A percentile compares a stretch with the other conserved stretches of the same genome.
Conservation (phyloP, 2,329 filamentous ascomycete species). For the Sclerotinia borealis region DNA sequence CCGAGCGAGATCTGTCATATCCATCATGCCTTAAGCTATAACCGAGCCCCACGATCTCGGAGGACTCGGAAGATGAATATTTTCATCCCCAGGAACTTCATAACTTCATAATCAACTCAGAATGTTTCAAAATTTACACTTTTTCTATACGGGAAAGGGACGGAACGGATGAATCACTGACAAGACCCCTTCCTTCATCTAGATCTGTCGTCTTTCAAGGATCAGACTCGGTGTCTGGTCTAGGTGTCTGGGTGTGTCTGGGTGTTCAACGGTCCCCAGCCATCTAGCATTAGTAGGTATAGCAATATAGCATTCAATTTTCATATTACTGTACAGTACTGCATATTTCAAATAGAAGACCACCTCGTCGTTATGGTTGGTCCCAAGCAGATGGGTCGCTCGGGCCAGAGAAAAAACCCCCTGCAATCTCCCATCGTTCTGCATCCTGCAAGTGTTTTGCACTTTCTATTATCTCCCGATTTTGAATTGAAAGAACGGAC, state of each 20-base stretch:
- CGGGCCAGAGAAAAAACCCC: neutral
- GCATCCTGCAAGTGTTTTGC: conserved; percentile 11
- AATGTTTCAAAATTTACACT: neutral
- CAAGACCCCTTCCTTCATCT: neutral
- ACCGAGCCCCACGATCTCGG: neutral
- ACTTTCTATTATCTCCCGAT: too few relatives aligned
- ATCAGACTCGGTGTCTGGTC: too few relatives aligned
- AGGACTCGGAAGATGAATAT: neutral
- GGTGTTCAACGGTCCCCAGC: neutral
- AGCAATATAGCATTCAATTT: too few relatives aligned
- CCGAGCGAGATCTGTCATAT: neutral
- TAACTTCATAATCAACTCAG: neutral
- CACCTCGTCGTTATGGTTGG: conserved; percentile 7
- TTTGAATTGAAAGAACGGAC: too few relatives aligned
- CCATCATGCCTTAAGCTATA: neutral
- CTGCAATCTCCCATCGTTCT: conserved; percentile 11
- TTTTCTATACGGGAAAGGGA: neutral
- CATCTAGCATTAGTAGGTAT: neutral
- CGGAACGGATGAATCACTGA: neutral
- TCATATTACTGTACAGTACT: too few relatives aligned
- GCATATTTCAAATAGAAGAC: neutral
- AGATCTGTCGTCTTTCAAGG: neutral
- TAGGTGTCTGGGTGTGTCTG: too few relatives aligned
- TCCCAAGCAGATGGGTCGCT: conserved; percentile 13
- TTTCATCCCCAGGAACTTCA: neutral